Conservation (phyloP, 73 alveolate genomes). For the Paramecium octaurelia region DNA sequence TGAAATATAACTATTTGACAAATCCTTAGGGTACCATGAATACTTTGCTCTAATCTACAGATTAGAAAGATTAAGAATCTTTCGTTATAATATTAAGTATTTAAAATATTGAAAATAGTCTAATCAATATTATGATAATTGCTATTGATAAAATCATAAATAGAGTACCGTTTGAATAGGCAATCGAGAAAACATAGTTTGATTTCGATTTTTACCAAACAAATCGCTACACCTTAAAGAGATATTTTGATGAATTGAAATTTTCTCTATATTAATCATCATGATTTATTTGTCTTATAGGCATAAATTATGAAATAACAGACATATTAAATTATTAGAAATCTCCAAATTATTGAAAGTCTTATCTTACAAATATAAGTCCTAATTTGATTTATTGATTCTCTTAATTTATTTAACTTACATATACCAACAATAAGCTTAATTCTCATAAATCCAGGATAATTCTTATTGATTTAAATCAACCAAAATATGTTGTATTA, state of each 20-base stretch:
- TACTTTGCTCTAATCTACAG: neutral
- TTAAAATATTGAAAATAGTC: neutral
- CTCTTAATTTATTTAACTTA: too few relatives aligned
- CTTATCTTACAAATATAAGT: neutral
- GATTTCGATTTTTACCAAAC: neutral
- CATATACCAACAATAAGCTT: too few relatives aligned
- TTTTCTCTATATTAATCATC: neutral
- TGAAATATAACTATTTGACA: neutral
- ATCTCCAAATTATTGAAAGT: neutral
- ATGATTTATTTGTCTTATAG: neutral
- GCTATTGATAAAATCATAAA: neutral
- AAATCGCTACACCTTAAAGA: neutral
- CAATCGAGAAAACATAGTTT: neutral
- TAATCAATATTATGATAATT: neutral
- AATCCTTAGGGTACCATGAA: conserved; percentile 38
- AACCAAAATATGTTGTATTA: too few relatives aligned
- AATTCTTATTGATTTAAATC: too few relatives aligned
- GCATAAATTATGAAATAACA: neutral
- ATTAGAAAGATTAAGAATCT: conserved; percentile 26
- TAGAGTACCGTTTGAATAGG: neutral
- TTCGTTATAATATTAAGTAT: neutral
- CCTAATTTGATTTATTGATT: neutral
- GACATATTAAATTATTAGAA: too few relatives aligned
- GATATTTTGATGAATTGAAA: neutral
- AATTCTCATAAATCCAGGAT: too few relatives aligned